phyloP scores from a whole-genome alignment of 1,139 yeast genomes.

The Pichia sp. region DNA sequence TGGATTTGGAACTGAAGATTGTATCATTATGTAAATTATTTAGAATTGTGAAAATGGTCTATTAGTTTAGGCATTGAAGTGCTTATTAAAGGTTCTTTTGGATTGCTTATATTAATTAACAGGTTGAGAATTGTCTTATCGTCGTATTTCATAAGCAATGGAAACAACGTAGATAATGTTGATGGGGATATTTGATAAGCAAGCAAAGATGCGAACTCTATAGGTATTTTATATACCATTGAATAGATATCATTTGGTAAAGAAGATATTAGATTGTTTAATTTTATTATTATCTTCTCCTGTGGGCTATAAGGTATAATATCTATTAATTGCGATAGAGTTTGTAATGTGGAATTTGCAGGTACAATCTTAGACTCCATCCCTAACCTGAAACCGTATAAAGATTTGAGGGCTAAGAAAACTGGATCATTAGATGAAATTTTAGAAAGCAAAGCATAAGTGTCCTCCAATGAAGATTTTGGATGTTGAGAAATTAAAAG shows the following conservation, averaged over 20 bases:
- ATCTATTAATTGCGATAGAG: not conserved
- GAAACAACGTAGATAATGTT: not conserved
- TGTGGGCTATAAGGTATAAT: not conserved
- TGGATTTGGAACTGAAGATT: slow-evolving; percentile 71
- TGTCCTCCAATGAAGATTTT: not conserved
- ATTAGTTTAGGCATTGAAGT: not conserved
- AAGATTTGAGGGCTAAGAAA: not conserved
- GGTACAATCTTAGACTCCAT: not conserved
- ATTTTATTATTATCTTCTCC: not conserved
- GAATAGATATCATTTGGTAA: not conserved
- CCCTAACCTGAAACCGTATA: not conserved
- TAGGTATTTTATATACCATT: not conserved
- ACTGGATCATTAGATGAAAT: not conserved
- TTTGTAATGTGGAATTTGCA: not conserved
- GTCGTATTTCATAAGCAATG: not conserved
- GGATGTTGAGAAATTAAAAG: not conserved
- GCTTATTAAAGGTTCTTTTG: not conserved
- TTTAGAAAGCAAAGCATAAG: not conserved
- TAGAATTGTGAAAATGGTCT: slow-evolving; percentile 6
- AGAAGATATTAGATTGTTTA: not conserved
- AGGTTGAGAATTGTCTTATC: not conserved
- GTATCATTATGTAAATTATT: slow-evolving; percentile 37
- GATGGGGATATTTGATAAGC: not conserved
- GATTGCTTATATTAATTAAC: not conserved
- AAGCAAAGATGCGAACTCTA: not conserved